Evolutionary conservation across 176 grass and related monocot species (phyloP).

Genomic region (Rhynchospora breviuscula): DNA sequence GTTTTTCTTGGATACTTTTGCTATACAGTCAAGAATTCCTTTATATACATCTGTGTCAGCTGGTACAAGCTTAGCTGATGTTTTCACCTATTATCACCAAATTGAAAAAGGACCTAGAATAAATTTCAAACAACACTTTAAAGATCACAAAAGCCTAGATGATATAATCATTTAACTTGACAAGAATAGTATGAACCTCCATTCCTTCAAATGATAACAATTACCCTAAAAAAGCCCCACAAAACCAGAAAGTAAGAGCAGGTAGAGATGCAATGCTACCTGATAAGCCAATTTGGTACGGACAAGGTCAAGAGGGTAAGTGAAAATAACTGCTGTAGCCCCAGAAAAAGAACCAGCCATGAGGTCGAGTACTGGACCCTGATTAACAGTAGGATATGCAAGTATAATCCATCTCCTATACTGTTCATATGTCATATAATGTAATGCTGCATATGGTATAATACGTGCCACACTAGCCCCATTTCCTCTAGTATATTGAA

Average conservation of each 20-base stretch:
- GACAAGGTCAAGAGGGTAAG: conserved; percentile 93
- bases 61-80: conserved; percentile 34
- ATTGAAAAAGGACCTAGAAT: background rate
- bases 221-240: background rate
- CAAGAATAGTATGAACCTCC: background rate
- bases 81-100: conserved; percentile 42
- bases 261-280: conserved; percentile 32
- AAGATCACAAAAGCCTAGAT: background rate
- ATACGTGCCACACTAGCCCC: conserved; percentile 90
- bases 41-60: conserved; percentile 57
- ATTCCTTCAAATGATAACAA: background rate
- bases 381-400: conserved; percentile 67
- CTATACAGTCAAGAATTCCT: conserved; percentile 82
- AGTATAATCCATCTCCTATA: conserved; percentile 89
- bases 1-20: conserved; percentile 71
- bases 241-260: background rate
- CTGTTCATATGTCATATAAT: conserved; percentile 99
- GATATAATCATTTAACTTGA: background rate
- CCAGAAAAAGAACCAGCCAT: conserved; percentile 75
- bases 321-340: conserved; percentile 89
- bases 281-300: conserved; percentile 92
- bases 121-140: background rate
- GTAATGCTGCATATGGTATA: conserved; percentile 93
- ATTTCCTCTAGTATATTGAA: conserved; percentile 53
- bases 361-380: conserved; percentile 87